Conservation (phyloP, 106 monocot genomes). For the Amphibolis antarctica region DNA sequence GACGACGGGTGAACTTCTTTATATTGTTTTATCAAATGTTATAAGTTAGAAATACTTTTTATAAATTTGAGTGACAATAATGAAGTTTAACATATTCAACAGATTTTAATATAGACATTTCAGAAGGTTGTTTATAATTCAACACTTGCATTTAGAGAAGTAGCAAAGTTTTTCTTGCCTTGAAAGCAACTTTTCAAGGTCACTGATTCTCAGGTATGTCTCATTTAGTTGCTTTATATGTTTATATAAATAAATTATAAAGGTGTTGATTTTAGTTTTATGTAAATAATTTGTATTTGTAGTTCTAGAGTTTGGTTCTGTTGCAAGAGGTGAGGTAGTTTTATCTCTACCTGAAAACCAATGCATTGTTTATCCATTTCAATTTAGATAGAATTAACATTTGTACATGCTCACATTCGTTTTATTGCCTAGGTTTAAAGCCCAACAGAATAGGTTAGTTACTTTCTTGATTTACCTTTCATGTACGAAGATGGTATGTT, state of each 20-base stretch:
- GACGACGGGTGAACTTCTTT: slow-evolving; percentile 42
- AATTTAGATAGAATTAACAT: no score
- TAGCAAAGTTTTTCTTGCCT: slow-evolving; percentile 79
- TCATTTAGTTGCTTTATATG: no score
- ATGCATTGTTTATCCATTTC: neutral
- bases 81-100: slow-evolving; percentile 3
- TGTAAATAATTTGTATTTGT: no score
- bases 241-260: no score
- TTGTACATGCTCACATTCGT: no score
- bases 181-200: slow-evolving; percentile 98
- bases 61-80: neutral
- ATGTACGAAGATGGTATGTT: no score
- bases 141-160: slow-evolving; percentile 22
- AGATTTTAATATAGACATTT: slow-evolving; percentile 61
- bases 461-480: no score
- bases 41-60: neutral
- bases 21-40: neutral
- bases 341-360: neutral
- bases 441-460: no score
- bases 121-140: slow-evolving; percentile 92
- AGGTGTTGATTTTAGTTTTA: no score
- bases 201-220: slow-evolving; percentile 91
- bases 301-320: slow-evolving; percentile 34
- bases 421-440: no score
- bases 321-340: slow-evolving; percentile 55